These are phyloP conservation scores for Nigrospora oryzae DNA, from an alignment of 2,329 filamentous ascomycete species.

Conservation along the genomic window DNA sequence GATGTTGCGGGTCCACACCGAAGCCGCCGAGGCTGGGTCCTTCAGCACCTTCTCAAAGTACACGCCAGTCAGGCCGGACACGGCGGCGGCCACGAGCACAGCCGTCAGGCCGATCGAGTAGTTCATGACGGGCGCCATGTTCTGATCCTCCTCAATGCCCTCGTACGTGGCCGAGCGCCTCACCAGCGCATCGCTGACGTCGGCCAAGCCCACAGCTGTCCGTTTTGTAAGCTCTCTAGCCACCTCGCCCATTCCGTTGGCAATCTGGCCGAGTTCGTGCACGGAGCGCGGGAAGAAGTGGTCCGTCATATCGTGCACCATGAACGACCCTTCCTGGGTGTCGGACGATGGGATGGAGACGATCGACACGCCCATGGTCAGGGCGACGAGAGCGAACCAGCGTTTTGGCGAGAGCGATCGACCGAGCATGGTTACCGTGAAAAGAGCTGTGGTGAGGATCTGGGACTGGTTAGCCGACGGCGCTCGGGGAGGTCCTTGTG, in stretches of 20 bases:
- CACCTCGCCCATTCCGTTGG: conserved; percentile 39
- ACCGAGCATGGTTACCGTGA: conserved; percentile 71
- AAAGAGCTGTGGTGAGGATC: conserved; percentile 83
- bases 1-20: conserved; percentile 90
- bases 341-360: conserved; percentile 67
- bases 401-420: conserved; percentile 62
- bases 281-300: conserved; percentile 72
- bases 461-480: conserved; percentile 16
- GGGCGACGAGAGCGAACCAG: conserved; percentile 72
- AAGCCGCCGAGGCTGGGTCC: conserved; percentile 65
- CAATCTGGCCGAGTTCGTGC: conserved; percentile 64
- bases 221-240: conserved; percentile 42
- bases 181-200: conserved; percentile 31
- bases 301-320: conserved; percentile 54
- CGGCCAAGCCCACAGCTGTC: conserved; percentile 26
- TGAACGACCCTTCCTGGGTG: conserved; percentile 45
- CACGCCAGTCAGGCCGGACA: conserved; percentile 79
- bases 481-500: too few species aligned
- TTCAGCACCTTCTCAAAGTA: conserved; percentile 90
- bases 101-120: conserved; percentile 70
- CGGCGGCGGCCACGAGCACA: conserved; percentile 66
- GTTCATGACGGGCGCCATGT: conserved; percentile 54
- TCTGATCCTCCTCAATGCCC: conserved; percentile 65
- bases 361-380: conserved; percentile 75
- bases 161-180: conserved; percentile 84